These are phyloP conservation scores for Collybiopsis luxurians DNA, from an alignment of 768 basidiomycete species.

Conservation along the genomic window DNA sequence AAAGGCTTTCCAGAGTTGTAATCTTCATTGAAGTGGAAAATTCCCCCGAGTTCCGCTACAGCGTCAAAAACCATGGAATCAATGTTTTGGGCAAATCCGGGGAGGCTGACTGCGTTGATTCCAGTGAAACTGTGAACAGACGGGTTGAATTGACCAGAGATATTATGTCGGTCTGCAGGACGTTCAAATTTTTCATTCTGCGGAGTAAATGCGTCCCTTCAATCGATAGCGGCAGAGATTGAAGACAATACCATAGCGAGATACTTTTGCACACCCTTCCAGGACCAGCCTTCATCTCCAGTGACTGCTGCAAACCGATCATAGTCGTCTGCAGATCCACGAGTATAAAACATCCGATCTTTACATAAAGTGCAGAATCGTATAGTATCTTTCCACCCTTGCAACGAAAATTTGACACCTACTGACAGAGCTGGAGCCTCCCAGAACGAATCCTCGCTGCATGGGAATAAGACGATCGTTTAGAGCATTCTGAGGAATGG, in stretches of 20 bases:
- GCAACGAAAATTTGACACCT: conserved; percentile 1
- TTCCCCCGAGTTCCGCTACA: conserved; percentile 26
- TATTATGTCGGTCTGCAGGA: conserved; percentile 37
- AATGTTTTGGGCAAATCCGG: conserved; percentile 18
- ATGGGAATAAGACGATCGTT: conserved; percentile 20
- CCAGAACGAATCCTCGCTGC: conserved; percentile 25
- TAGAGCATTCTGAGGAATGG: conserved; percentile 24
- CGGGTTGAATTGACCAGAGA: conserved; percentile 33
- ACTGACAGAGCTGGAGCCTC: conserved; percentile 29
- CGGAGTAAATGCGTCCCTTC: not conserved
- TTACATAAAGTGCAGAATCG: not conserved
- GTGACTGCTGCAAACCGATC: conserved; percentile 27
- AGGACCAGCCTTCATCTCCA: conserved; percentile 34
- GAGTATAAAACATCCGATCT: conserved; percentile 31
- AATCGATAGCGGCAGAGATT: not conserved
- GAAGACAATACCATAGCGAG: conserved; percentile 22
- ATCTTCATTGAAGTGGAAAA: conserved; percentile 40
- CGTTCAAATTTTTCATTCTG: conserved; percentile 35
- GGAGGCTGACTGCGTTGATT: conserved; percentile 23
- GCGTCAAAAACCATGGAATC: conserved; percentile 31
- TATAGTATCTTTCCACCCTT: not conserved
- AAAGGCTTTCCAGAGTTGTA: conserved; percentile 37
- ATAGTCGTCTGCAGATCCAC: conserved; percentile 29
- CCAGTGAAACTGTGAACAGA: conserved; percentile 33
- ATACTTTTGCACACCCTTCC: conserved; percentile 29